phyloP scores from a whole-genome alignment of 1,284 basidiomycete species.

The Ceratobasidium sp. region DNA sequence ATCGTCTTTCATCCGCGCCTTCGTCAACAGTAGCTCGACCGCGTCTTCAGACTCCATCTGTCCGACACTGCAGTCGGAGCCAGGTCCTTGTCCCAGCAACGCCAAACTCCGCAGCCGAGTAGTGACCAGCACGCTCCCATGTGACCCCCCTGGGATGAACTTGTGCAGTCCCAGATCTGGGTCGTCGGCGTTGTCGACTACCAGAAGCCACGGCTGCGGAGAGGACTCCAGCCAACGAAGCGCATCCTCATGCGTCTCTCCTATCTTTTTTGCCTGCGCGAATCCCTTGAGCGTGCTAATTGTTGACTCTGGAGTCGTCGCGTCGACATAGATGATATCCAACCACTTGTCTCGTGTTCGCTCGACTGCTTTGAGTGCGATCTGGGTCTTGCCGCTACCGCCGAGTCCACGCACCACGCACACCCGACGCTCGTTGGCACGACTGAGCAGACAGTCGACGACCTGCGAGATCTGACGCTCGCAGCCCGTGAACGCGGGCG shows the following conservation, averaged over 20 bases:
- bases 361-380: constrained; percentile 3
- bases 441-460: neutral
- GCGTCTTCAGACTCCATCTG: constrained; percentile 11
- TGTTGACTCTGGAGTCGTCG: too few relatives aligned
- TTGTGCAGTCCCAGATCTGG: neutral
- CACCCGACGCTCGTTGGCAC: neutral
- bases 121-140: constrained; percentile 18
- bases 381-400: constrained; percentile 22
- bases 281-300: constrained; percentile 13
- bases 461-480: neutral
- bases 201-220: neutral
- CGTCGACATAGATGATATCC: too few relatives aligned
- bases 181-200: constrained; percentile 18
- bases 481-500: neutral
- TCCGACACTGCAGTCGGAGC: neutral
- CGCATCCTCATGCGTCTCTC: constrained; percentile 3
- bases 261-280: neutral
- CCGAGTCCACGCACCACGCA: too few relatives aligned
- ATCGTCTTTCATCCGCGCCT: neutral
- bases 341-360: neutral
- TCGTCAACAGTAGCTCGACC: neutral
- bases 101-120: neutral
- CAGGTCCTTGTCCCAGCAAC: neutral
- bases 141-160: neutral
- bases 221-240: neutral